Base-by-base conservation (phyloP, 139 green algal genomes). In the Coelastrella sp. region DNA sequence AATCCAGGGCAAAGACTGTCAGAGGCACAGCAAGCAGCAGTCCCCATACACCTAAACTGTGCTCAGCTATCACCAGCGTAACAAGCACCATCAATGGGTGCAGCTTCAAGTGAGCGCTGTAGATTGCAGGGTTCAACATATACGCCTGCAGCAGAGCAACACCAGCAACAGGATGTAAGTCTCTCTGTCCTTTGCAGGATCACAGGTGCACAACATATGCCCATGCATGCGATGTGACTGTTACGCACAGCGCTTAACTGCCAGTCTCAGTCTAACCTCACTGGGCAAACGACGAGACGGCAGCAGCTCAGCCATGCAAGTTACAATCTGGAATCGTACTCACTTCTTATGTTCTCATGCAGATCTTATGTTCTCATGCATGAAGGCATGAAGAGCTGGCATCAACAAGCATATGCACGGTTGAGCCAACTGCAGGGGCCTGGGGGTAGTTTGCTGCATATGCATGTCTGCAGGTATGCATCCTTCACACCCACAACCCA, bases 1-100 rank as follows among this genome's bases (percentile, higher is more conserved):
- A 99, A 89, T 99, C 97, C 20, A 99, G 92, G 6, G 93, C 87
- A 89, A 99, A 99, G 0, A 99, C 97, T 4, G 97, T 97, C 58
- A 97, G 81, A 6, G 97, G 97, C 85, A 99, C 97, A 72, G 97
- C 97, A 78, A 99, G 93, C 82, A 99, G 91, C 79, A 99, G 95
- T 12, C 97, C 97, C 97, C 97, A 99, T 20, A 99, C 97, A 15
- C 97, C 97, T 76, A 99, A 80, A 74, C 89, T 95, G 93, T 99
- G 97, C 92, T 96, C 97, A 35, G 95, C 95, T 7, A 98, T 85
- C 8, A 95, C 91, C 76, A 97, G 91, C 75, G 96, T 94, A 10
- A 94, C 96, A 85, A 96, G 94, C 80, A 97, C 94, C 80, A 99
- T 92, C 56, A 99, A 96, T 17, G 97, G 97, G 93, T 99, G 97